Percentiles rank a stretch among this genome's conserved stretches.
phyloP scores from a whole-genome alignment of 768 basidiomycete genomes.

The Podaxis pistillaris region DNA sequence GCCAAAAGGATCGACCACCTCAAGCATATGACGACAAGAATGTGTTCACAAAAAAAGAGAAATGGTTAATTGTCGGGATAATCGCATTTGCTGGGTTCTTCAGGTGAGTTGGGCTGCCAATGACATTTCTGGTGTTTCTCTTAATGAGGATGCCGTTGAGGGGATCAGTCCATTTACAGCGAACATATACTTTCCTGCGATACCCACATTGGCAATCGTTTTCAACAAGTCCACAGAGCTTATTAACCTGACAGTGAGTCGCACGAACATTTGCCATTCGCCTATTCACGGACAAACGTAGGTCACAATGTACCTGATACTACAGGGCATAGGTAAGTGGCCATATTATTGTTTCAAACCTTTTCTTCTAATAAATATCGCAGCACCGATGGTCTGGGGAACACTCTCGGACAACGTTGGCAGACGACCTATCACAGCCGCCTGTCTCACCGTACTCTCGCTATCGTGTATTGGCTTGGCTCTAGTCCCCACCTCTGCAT shows the following conservation, averaged over 20 bases:
- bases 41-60: slow-evolving; percentile 53
- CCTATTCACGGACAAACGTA: slow-evolving; percentile 15
- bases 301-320: slow-evolving; percentile 71
- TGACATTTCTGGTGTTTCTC: neutral
- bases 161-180: slow-evolving; percentile 60
- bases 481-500: slow-evolving; percentile 50
- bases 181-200: slow-evolving; percentile 78
- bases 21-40: slow-evolving; percentile 24
- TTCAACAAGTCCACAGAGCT: slow-evolving; percentile 68
- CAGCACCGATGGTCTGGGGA: slow-evolving; percentile 71
- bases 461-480: slow-evolving; percentile 64
- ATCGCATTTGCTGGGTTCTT: slow-evolving; percentile 60
- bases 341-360: neutral
- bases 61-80: slow-evolving; percentile 67
- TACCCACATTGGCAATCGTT: slow-evolving; percentile 60
- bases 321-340: slow-evolving; percentile 58
- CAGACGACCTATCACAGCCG: slow-evolving; percentile 60
- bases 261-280: neutral
- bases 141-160: neutral
- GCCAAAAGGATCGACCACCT: neutral
- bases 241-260: slow-evolving; percentile 70
- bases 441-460: slow-evolving; percentile 61
- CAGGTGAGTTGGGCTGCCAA: slow-evolving; percentile 38
- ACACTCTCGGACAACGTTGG: slow-evolving; percentile 67
- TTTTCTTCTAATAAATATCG: slow-evolving; percentile 6